Conservation (phyloP, 2,329 filamentous ascomycete genomes). For the Exophiala xenobiotica region DNA sequence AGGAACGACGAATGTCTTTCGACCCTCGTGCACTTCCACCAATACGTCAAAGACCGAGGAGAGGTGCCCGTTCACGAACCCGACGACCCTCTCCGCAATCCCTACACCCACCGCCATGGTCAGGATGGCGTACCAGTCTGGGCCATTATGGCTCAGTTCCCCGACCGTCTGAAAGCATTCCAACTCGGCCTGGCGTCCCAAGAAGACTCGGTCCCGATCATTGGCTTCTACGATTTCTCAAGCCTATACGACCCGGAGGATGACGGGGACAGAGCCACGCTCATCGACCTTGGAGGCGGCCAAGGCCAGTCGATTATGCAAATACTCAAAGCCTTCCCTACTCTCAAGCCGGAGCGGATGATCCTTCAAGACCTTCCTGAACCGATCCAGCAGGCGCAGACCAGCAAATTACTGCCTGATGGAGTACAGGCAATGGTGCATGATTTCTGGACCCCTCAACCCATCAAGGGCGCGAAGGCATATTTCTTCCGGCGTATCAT, state of each 20-base stretch:
- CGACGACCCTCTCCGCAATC: slow-evolving; percentile 23
- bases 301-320: slow-evolving; percentile 23
- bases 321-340: slow-evolving; percentile 18
- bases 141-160: slow-evolving; percentile 31
- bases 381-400: slow-evolving; percentile 10
- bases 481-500: slow-evolving; percentile 37
- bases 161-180: slow-evolving; percentile 32
- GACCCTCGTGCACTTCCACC: slow-evolving; percentile 12
- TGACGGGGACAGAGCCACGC: slow-evolving; percentile 12
- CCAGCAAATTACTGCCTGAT: slow-evolving; percentile 18
- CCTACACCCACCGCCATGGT: slow-evolving; percentile 32
- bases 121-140: slow-evolving; percentile 31
- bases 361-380: slow-evolving; percentile 23
- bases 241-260: slow-evolving; percentile 1
- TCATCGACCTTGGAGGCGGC: slow-evolving; percentile 28
- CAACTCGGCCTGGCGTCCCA: slow-evolving; percentile 31
- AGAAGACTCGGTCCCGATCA: slow-evolving; percentile 15
- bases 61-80: slow-evolving; percentile 9
- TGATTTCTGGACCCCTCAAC: slow-evolving; percentile 27
- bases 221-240: slow-evolving; percentile 22
- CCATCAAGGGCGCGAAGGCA: slow-evolving; percentile 28
- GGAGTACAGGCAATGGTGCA: slow-evolving; percentile 22
- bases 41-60: slow-evolving; percentile 13
- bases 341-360: slow-evolving; percentile 8
- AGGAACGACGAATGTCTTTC: slow-evolving; percentile 13